Base-by-base conservation (phyloP, 2,329 filamentous ascomycete genomes). In the Plectosphaerella cucumerina region DNA sequence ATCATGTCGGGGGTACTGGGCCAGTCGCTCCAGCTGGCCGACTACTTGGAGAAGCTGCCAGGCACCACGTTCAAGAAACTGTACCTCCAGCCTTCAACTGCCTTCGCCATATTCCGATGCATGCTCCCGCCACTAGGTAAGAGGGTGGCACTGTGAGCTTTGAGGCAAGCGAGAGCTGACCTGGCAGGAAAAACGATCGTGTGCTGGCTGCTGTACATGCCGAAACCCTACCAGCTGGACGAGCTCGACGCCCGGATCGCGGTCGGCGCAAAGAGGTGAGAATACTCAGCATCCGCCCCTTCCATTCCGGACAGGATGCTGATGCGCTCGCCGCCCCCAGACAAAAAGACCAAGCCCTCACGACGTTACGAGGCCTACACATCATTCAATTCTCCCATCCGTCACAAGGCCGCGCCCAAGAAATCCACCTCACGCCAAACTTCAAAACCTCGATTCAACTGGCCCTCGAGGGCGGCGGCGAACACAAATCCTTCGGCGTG, bases 51-150 rank as follows among this genome's bases (percentile, higher is more conserved):
- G 79, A 85, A 86, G 67, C 86, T 96, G 63, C 89, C 89, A 47
- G 90, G 92, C 57, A 90, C 89, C 41, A 95, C 90, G 34, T 96
- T 97, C 70, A 84, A 85, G 66, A 88, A 90, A 69, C 81, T 99
- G 44, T 99, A 99, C 77, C 88, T 92, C 73, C 92, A 97, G 76
- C 94, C 94, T 26, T 96, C 93, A 41, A 96, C 94, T 2, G 89
- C 92, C 35, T 84, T 99, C 58, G 94, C 94, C 59, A 92, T 99
- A 63, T 97, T 97, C 69, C 85, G 94, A 59, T 92, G 94, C 73
- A 97, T 99, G 91, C 81, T 99, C 52, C 90, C 94, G 52, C 89
- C 95, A 64, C 74, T 97, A 55, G 90, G 89, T 92, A 77, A 63
- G 74, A 5, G 11, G 6, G 39, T 9, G 18, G 2, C 61, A 22